Base-by-base conservation (phyloP, 495 filamentous ascomycete species). In the Lepraria neglecta region DNA sequence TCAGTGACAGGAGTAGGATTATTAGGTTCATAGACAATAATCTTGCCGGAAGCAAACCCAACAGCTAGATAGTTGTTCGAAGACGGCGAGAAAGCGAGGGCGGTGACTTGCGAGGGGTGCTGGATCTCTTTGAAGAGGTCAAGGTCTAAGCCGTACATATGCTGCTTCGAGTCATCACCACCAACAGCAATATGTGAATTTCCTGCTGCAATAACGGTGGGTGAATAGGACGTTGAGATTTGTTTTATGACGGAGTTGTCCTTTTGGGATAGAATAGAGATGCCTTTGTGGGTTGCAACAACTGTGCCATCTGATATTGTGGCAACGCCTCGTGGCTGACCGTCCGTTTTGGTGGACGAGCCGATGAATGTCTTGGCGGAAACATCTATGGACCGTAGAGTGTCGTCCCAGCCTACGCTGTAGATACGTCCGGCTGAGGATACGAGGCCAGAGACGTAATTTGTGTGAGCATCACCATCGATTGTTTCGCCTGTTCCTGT, bases 391-490 rank as follows among this genome's bases (percentile, higher is more conserved):
- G 82, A 85, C 60, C 92, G 88, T 43, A 96, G 82, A 6, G 89
- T 92, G 72, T 98, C 94, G 72, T 98, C 94, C 94, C 94, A 97
- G 67, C 84, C 91, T 17, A 92, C 87, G 73, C 88, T 94, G 75
- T 89, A 91, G 33, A 90, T 82, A 61, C 83, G 77, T 33, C 84
- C 79, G 3, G 74, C 59, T 17, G 80, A 78, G 0, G 85, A 74
- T 3, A 87, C 73, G 56, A 98, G 84, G 28, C 87, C 88, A 10
- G 88, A 82, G 58, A 97, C 83, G 69, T 90, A 92, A 68, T 90
- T 90, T 6, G 84, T 84, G 71, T 96, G 94, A 15, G 78, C 72
- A 28, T 89, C 83, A 21, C 94, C 94, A 46, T 92, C 88, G 52
- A 95, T 78, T 31, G 78, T 77, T 48, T 79, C 77, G 21, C 84